These are phyloP conservation scores for Raphidocelis subcapitata DNA, from an alignment of 139 green algal species.

Conservation along the genomic window DNA sequence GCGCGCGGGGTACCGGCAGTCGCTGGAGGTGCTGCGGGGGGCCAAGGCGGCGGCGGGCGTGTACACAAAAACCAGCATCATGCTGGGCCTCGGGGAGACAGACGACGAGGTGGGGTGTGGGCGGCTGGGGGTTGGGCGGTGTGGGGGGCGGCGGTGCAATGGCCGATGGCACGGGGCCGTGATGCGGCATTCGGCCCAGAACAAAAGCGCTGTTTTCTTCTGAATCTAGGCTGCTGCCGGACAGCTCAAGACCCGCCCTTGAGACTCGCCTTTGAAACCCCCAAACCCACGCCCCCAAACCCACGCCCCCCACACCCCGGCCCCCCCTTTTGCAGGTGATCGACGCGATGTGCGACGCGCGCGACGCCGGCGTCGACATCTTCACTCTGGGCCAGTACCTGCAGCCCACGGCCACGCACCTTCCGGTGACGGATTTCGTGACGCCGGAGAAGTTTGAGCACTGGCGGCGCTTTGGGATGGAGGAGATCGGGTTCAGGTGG, in stretches of 20 bases:
- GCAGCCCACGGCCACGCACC: slow-evolving; percentile 89
- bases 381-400: slow-evolving; percentile 98
- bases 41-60: slow-evolving; percentile 82
- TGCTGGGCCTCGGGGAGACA: slow-evolving; percentile 94
- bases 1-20: slow-evolving; percentile 86
- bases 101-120: slow-evolving; percentile 89
- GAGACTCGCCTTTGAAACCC: too few relatives aligned
- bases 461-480: slow-evolving; percentile 84
- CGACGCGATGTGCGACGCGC: too few relatives aligned
- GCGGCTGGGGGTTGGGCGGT: too few relatives aligned
- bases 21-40: slow-evolving; percentile 72
- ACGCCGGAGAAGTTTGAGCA: slow-evolving; percentile 93
- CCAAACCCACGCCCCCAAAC: too few relatives aligned
- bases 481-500: slow-evolving; percentile 84
- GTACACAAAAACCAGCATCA: slow-evolving; percentile 93
- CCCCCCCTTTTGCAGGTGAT: too few relatives aligned
- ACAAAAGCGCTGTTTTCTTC: too few relatives aligned
- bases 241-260: too few relatives aligned
- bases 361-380: slow-evolving; percentile 82
- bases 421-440: slow-evolving; percentile 88
- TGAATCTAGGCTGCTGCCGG: too few relatives aligned
- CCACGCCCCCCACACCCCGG: too few relatives aligned
- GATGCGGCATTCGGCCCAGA: too few relatives aligned
- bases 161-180: not conserved
- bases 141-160: slow-evolving; percentile 3